Percentiles rank a stretch among this genome's conserved stretches.
Conservation (phyloP, 1,284 basidiomycete species). For the Cutaneotrichosporon mucoides region DNA sequence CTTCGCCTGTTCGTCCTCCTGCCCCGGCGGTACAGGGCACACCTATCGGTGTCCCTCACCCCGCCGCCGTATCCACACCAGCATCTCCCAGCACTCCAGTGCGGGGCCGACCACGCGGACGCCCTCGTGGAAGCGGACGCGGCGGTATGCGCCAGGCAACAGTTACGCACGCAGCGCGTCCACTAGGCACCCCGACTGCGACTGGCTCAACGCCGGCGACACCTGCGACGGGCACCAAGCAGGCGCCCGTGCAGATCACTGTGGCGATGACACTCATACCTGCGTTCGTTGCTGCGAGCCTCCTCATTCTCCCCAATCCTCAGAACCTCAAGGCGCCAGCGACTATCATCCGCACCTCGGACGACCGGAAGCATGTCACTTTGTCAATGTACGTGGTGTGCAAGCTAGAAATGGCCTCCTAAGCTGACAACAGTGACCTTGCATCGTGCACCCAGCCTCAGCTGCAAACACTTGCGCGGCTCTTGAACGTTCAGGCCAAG, state of each 20-base stretch:
- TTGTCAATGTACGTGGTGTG: constrained; percentile 24
- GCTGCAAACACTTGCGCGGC: constrained; percentile 29
- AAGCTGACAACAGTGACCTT: constrained; percentile 20
- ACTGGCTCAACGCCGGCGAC: too few relatives aligned
- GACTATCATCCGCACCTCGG: constrained; percentile 27
- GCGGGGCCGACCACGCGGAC: constrained; percentile 19
- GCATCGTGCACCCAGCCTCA: constrained; percentile 29
- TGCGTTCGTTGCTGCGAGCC: constrained; percentile 12
- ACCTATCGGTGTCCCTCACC: not conserved
- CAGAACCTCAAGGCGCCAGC: constrained; percentile 28
- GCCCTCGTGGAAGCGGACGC: constrained; percentile 16
- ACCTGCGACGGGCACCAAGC: too few relatives aligned
- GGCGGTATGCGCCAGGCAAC: constrained; percentile 11
- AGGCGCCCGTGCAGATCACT: constrained; percentile 16
- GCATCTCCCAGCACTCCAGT: not conserved
- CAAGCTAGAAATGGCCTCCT: constrained; percentile 8
- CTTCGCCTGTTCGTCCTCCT: not conserved
- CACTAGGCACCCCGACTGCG: too few relatives aligned
- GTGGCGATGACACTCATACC: constrained; percentile 16
- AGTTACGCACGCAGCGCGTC: not conserved
- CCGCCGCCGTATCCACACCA: constrained; percentile 6
- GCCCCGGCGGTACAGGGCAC: not conserved
- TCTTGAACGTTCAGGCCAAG: constrained; percentile 31
- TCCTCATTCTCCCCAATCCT: constrained; percentile 22
- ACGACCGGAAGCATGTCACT: constrained; percentile 35